Conservation (phyloP, 2,329 filamentous ascomycete species). For the Colletotrichum magnum region DNA sequence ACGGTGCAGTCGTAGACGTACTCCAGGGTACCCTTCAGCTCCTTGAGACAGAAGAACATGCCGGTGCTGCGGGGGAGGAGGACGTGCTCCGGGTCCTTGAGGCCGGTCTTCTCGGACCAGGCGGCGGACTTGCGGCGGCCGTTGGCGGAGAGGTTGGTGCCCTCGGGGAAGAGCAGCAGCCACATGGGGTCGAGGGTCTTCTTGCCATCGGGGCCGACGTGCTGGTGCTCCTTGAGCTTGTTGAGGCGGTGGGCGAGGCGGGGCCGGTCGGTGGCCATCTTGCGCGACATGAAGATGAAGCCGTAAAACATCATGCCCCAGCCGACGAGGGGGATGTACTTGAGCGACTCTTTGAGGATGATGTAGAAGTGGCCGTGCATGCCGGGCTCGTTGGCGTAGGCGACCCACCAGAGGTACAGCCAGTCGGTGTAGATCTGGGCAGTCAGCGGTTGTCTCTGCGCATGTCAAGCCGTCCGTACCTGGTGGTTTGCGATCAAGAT, state of each 20-base stretch:
- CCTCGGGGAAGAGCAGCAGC: slow-evolving; percentile 90
- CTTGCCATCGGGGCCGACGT: slow-evolving; percentile 66
- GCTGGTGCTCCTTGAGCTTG: slow-evolving; percentile 72
- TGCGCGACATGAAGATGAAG: slow-evolving; percentile 93
- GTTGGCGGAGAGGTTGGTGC: slow-evolving; percentile 83
- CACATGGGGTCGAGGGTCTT: slow-evolving; percentile 85
- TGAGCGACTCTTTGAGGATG: slow-evolving; percentile 89
- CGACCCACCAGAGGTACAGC: slow-evolving; percentile 94
- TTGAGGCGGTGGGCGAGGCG: slow-evolving; percentile 81
- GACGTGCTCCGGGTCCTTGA: slow-evolving; percentile 80
- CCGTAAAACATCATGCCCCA: slow-evolving; percentile 88
- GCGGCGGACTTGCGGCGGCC: slow-evolving; percentile 78
- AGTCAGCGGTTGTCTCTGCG: slow-evolving; percentile 31
- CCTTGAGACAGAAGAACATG: slow-evolving; percentile 82
- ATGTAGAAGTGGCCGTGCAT: slow-evolving; percentile 93
- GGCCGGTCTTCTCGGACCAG: slow-evolving; percentile 83
- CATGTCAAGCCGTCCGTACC: slow-evolving; percentile 53
- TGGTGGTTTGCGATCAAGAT: slow-evolving; percentile 92
- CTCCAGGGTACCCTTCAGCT: slow-evolving; percentile 81
- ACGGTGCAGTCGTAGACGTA: slow-evolving; percentile 96
- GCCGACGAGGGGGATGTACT: slow-evolving; percentile 84
- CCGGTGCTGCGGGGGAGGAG: slow-evolving; percentile 87
- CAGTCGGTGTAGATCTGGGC: slow-evolving; percentile 86
- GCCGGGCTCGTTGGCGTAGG: slow-evolving; percentile 80
- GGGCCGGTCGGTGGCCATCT: slow-evolving; percentile 85